A percentile compares a stretch with the other conserved stretches of the same genome.
Conservation (phyloP, 2,329 filamentous ascomycete species). For the Alternaria infectoria region DNA sequence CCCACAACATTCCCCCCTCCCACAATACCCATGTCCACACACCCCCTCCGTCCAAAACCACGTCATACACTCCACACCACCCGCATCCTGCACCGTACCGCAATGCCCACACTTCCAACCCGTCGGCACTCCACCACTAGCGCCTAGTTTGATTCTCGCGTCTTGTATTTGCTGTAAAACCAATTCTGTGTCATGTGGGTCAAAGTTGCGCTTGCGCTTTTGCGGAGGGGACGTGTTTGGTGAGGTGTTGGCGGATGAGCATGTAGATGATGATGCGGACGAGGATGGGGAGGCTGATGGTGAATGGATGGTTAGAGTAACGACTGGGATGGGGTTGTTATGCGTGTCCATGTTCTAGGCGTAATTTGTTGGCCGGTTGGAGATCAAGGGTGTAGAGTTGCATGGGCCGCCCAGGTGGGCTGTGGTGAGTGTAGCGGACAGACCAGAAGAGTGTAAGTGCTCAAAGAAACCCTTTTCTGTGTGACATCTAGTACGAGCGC, state of each 20-base stretch:
- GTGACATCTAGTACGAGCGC: neutral
- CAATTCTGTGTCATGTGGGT: rapidly evolving
- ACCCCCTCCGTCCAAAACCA: neutral
- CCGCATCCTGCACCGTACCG: neutral
- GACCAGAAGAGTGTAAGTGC: neutral
- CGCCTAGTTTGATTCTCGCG: rapidly evolving
- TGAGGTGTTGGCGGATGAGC: neutral
- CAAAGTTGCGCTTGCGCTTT: no score
- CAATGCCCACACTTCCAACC: neutral
- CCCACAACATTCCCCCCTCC: neutral
- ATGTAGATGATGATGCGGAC: no score
- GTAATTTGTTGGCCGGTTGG: neutral
- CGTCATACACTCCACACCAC: neutral
- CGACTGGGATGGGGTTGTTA: neutral
- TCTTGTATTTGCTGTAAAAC: neutral
- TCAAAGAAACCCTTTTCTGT: neutral
- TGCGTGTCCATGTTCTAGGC: neutral
- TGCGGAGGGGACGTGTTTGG: no score
- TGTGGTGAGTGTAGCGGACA: neutral
- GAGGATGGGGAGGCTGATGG: neutral
- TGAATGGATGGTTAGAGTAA: rapidly evolving
- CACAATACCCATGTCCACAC: neutral
- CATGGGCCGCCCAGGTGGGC: neutral
- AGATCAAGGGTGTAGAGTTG: neutral
- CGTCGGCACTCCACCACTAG: neutral